Evolutionary conservation across 1,284 basidiomycete species (phyloP), one percentile per base, ranked within the genome.

Genomic region (Schizopora paradoxa): DNA sequence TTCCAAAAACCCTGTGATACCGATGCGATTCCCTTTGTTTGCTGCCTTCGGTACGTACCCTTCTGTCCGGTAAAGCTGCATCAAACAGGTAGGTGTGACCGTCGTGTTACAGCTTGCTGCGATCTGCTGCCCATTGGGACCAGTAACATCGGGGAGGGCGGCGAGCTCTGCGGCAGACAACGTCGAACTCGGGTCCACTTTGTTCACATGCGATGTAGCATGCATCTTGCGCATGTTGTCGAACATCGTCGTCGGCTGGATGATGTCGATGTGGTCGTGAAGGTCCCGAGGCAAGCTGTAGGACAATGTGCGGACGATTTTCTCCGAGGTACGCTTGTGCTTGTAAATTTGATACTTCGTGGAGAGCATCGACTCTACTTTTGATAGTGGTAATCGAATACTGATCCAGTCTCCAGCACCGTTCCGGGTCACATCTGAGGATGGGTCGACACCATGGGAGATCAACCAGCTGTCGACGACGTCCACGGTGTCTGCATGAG

Each of bases 381-480:
- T 35, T 23, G 49, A 51, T 8, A 61, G 56, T 3, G 63, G 58
- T 4, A 63, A 51, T n/a, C 53, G 40, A 22, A 64, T 46, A 26
- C 47, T 51, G 40, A 66, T 44, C 49, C 57, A 60, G 47, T 65
- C 61, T 18, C 57, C 58, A 6, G 54, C 49, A 6, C 52, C 50
- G 8, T 58, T 57, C 19, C 58, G 41, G 48, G 43, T 22, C 52
- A 52, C 39, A 2, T 38, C 47, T 47, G 33, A 23, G 35, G 18
- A 11, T 47, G 51, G 8, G 49, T 46, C 21, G 21, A 61, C 48
- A 6, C 58, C 57, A 26, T 60, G 48, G 2, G 32, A 39, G 13
- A 25, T 34, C 10, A 66, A 56, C 62, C 63, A 66, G 3, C 53
- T 49, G 40, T 56, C 45, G 21, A 65, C 61, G 13, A 38, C 46